Conservation (phyloP, 2,329 filamentous ascomycete species). For the Pseudogymnoascus sp. region DNA sequence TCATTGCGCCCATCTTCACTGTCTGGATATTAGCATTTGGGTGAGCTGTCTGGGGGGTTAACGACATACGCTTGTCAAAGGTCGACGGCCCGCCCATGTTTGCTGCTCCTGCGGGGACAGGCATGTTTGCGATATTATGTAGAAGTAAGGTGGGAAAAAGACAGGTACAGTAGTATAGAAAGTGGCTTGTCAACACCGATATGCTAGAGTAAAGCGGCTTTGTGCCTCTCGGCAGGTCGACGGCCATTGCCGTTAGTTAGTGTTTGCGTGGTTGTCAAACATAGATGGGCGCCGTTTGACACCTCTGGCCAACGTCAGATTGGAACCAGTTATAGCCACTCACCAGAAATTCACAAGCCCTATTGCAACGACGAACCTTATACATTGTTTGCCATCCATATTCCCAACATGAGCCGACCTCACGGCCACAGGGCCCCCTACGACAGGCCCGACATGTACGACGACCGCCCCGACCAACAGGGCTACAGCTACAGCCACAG, state of each 20-base stretch:
- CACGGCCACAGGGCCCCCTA: conserved; percentile 17
- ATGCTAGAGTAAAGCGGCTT: neutral
- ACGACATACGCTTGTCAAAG: conserved; percentile 57
- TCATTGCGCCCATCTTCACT: conserved; percentile 99
- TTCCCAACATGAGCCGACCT: conserved; percentile 17
- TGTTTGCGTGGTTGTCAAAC: conserved; percentile 4
- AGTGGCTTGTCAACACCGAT: neutral
- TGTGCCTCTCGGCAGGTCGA: neutral
- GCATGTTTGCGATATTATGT: conserved; percentile 20
- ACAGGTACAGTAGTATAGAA: neutral
- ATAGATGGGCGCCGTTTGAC: neutral
- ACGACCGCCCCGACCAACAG: conserved; percentile 29
- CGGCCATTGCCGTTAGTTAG: neutral
- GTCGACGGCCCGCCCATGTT: conserved; percentile 52
- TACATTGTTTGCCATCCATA: neutral
- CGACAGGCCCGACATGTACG: conserved; percentile 34
- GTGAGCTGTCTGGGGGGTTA: conserved; percentile 22
- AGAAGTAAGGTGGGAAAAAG: neutral
- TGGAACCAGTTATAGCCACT: neutral
- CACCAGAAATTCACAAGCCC: neutral
- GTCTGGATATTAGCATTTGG: conserved; percentile 22
- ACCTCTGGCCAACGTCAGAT: neutral
- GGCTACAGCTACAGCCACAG: conserved; percentile 18
- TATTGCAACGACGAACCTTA: neutral
- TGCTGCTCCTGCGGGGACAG: conserved; percentile 40